phyloP scores from a whole-genome alignment of 106 monocot species.

The Apostasia shenzhenica region DNA sequence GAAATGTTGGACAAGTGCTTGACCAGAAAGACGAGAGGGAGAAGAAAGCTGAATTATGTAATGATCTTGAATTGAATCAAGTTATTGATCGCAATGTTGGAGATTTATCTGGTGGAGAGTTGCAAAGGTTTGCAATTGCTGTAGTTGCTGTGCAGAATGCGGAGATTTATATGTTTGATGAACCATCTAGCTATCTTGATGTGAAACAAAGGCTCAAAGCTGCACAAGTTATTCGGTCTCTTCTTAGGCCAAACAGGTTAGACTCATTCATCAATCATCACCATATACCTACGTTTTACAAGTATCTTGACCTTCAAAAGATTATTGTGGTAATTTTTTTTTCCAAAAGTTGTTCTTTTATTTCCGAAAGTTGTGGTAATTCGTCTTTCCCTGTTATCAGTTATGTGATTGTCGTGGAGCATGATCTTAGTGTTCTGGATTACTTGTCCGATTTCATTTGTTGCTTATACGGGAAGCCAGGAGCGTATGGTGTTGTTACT shows the following conservation, averaged over 20 bases:
- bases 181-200: slow-evolving; percentile 97
- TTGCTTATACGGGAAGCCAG: slow-evolving; percentile 96
- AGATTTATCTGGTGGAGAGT: slow-evolving; percentile 96
- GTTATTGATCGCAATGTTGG: slow-evolving; percentile 92
- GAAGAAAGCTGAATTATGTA: slow-evolving; percentile 62
- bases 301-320: no score
- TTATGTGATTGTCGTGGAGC: slow-evolving; percentile 99
- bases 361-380: background rate
- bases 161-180: slow-evolving; percentile 99
- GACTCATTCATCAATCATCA: background rate
- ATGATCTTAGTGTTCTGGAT: slow-evolving; percentile 97
- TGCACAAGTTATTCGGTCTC: slow-evolving; percentile 87
- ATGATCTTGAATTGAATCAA: slow-evolving; percentile 86
- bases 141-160: slow-evolving; percentile 90
- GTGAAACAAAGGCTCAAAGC: slow-evolving; percentile 98
- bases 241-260: slow-evolving; percentile 86
- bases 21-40: slow-evolving; percentile 89
- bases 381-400: slow-evolving; percentile 26
- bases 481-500: slow-evolving; percentile 99
- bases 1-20: slow-evolving; percentile 95
- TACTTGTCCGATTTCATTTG: slow-evolving; percentile 99
- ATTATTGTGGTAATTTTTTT: background rate
- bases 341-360: slow-evolving; percentile 1
- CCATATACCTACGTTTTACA: background rate
- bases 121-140: slow-evolving; percentile 98